phyloP scores from a whole-genome alignment of 139 green algal species.

The Tetratostichococcus sp. region DNA sequence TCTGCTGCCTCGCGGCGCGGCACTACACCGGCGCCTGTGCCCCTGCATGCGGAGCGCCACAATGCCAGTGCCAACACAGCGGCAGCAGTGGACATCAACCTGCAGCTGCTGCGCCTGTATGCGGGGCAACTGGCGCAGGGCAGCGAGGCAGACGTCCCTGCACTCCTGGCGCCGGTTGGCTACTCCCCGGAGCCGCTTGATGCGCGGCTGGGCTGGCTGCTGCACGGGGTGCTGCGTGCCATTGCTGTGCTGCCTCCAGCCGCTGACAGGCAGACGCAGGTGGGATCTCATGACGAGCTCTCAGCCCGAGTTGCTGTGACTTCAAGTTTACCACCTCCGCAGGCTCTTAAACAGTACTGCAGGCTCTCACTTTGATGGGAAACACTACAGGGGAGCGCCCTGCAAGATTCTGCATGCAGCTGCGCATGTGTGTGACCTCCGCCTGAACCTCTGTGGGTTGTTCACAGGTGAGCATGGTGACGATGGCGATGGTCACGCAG shows the following conservation, averaged over 20 bases:
- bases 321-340: too few relatives aligned
- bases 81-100: slow-evolving; percentile 48
- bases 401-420: too few relatives aligned
- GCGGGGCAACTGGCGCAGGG: slow-evolving; percentile 9
- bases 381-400: too few relatives aligned
- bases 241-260: slow-evolving; percentile 29
- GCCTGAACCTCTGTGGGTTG: not conserved
- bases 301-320: too few relatives aligned
- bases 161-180: slow-evolving; percentile 26
- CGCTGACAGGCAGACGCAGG: not conserved
- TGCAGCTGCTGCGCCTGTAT: slow-evolving; percentile 65
- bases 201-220: slow-evolving; percentile 49
- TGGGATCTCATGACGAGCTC: not conserved
- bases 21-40: slow-evolving; percentile 25
- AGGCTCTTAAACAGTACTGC: too few relatives aligned
- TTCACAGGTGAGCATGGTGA: slow-evolving; percentile 14
- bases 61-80: not conserved
- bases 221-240: slow-evolving; percentile 49
- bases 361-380: too few relatives aligned
- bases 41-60: slow-evolving; percentile 39
- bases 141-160: slow-evolving; percentile 1
- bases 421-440: too few relatives aligned
- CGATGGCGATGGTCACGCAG: slow-evolving; percentile 53
- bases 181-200: slow-evolving; percentile 67
- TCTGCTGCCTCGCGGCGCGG: not conserved